Evolutionary conservation across 2,329 filamentous ascomycete genomes (phyloP).

Genomic region (Rosellinia necatrix): DNA sequence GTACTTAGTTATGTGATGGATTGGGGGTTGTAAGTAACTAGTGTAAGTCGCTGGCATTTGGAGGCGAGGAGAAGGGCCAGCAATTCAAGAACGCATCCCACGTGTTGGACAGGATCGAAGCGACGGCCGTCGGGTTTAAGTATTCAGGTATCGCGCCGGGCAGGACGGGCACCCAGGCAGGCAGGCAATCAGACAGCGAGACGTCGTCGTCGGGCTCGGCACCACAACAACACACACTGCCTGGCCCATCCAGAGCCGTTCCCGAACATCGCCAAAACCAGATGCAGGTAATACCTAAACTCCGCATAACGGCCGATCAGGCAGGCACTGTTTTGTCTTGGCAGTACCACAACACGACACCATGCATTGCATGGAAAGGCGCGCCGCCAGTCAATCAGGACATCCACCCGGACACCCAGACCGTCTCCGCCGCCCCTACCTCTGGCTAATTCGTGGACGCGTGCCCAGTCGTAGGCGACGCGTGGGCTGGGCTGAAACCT

Average conservation of each 20-base stretch:
- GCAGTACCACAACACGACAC: constrained; percentile 13
- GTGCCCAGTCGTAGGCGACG: constrained; percentile 13
- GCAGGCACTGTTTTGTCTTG: background rate
- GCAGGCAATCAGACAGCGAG: background rate
- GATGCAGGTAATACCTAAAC: constrained; percentile 18
- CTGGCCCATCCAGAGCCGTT: background rate
- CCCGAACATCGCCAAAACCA: background rate
- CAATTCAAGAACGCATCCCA: background rate
- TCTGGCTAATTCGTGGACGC: background rate
- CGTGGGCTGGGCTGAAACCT: constrained; percentile 18
- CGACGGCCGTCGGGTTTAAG: background rate
- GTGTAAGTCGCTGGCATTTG: background rate
- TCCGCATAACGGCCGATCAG: constrained; percentile 11
- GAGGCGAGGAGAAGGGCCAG: background rate
- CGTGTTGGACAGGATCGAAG: constrained; percentile 9
- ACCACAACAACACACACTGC: too few species aligned
- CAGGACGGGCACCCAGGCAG: background rate
- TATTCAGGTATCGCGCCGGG: background rate
- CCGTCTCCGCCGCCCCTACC: background rate
- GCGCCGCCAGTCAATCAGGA: too few species aligned
- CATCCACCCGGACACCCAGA: too few species aligned
- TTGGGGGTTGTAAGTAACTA: too few species aligned
- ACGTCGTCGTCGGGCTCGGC: constrained; percentile 1
- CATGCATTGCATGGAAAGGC: constrained; percentile 21
- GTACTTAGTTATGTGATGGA: too few species aligned